phyloP scores from a whole-genome alignment of 805 yeast species.

The Pichia nakasei region DNA sequence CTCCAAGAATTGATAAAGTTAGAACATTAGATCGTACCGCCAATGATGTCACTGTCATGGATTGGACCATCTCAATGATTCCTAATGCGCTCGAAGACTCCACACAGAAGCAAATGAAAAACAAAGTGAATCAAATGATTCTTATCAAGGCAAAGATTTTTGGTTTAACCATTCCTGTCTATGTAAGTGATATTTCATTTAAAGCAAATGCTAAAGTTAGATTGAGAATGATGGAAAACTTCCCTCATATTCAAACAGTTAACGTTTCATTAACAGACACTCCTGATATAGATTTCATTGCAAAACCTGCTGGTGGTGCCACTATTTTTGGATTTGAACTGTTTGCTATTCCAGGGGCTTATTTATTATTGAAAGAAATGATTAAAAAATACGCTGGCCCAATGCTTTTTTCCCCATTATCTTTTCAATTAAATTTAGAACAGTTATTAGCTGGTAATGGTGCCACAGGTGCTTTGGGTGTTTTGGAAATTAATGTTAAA shows the following conservation, averaged over 20 bases:
- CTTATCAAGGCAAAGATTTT: constrained; percentile 74
- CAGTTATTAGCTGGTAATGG: constrained; percentile 82
- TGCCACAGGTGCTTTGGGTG: constrained; percentile 76
- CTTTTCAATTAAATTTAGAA: constrained; percentile 87
- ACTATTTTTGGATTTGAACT: constrained; percentile 81
- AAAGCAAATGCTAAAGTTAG: constrained; percentile 68
- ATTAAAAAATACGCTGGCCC: constrained; percentile 83
- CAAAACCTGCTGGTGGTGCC: constrained; percentile 69
- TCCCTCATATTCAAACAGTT: constrained; percentile 90
- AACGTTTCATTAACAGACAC: constrained; percentile 79
- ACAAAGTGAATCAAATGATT: constrained; percentile 72
- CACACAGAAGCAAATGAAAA: constrained; percentile 76
- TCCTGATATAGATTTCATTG: constrained; percentile 80
- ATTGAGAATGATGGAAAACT: constrained; percentile 79
- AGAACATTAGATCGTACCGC: constrained; percentile 86
- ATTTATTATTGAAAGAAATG: constrained; percentile 75
- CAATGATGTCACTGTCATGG: constrained; percentile 93
- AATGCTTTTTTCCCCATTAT: constrained; percentile 78
- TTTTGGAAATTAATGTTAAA: constrained; percentile 59
- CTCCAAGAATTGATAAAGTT: constrained; percentile 86
- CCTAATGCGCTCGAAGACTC: constrained; percentile 87
- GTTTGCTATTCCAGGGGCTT: constrained; percentile 79
- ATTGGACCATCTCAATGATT: constrained; percentile 86
- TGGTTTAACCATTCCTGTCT: constrained; percentile 73
- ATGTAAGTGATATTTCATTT: constrained; percentile 74